Evolutionary conservation across 345 rosid genomes (phyloP).

Genomic region (Corymbia maculata): DNA sequence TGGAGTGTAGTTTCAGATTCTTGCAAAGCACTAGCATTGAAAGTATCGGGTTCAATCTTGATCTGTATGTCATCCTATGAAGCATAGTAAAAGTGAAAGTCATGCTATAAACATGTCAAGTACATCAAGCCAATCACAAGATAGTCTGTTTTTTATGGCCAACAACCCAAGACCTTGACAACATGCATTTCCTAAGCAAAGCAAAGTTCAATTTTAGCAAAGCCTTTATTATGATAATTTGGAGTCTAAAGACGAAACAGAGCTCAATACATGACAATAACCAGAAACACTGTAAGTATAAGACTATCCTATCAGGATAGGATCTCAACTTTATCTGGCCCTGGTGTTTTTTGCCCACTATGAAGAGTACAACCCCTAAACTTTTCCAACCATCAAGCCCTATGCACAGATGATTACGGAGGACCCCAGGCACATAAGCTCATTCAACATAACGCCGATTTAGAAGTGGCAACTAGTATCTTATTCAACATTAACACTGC

Average conservation of each 20-base stretch:
- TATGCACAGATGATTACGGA: not conserved
- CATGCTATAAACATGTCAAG: not conserved
- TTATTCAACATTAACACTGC: not conserved
- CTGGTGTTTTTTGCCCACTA: not conserved
- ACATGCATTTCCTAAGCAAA: not conserved
- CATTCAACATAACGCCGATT: not conserved
- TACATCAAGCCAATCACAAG: not conserved
- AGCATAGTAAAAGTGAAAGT: not conserved
- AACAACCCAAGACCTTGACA: not conserved
- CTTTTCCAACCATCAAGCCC: not conserved
- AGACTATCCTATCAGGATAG: not conserved
- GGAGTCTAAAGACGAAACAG: not conserved
- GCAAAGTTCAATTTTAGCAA: not conserved
- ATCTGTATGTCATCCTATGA: slow-evolving; percentile 16
- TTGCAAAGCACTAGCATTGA: slow-evolving; percentile 16
- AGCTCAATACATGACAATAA: not conserved
- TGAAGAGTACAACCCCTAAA: not conserved
- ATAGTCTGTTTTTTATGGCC: not conserved
- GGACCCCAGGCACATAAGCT: not conserved
- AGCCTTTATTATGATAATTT: not conserved
- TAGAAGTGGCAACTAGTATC: not conserved
- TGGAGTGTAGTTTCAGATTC: slow-evolving; percentile 32
- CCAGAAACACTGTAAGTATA: not conserved
- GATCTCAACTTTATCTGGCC: not conserved
- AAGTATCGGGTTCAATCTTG: slow-evolving; percentile 17